These are phyloP conservation scores for Chondrus crispus DNA, from an alignment of 23 red algal species.

Conservation along the genomic window DNA sequence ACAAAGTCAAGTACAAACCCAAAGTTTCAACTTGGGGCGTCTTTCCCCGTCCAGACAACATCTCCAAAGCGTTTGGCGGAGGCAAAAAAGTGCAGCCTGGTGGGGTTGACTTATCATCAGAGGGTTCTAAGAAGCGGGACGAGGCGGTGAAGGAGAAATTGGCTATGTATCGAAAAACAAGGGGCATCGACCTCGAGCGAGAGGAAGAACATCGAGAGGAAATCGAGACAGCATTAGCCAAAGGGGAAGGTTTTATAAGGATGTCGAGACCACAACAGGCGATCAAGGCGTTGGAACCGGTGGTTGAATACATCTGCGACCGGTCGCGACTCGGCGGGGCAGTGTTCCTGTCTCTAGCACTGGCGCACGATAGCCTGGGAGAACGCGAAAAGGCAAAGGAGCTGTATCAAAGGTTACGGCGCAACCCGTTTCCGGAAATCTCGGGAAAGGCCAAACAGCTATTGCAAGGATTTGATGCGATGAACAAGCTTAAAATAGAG, in stretches of 20 bases:
- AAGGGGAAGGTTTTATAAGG: neutral
- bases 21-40: conserved; percentile 93
- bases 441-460: conserved; percentile 63
- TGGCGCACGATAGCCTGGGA: conserved; percentile 63
- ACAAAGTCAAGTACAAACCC: conserved; percentile 58
- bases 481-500: conserved; percentile 54
- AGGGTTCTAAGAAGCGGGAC: conserved; percentile 15
- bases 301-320: conserved; percentile 32
- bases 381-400: conserved; percentile 45
- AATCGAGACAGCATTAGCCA: conserved; percentile 38
- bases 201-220: conserved; percentile 69
- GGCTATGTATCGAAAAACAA: conserved; percentile 27
- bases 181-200: conserved; percentile 47
- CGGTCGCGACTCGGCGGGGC: conserved; percentile 50
- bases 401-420: conserved; percentile 30
- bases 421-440: conserved; percentile 46
- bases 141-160: conserved; percentile 26
- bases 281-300: conserved; percentile 8
- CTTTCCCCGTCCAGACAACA: conserved; percentile 82
- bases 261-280: conserved; percentile 31
- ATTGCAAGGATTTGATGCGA: conserved; percentile 57
- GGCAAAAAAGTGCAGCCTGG: conserved; percentile 59
- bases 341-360: conserved; percentile 59
- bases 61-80: conserved; percentile 78
- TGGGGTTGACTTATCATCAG: conserved; percentile 41